Evolutionary conservation across 2,329 filamentous ascomycete species (phyloP).

Genomic region (Fusarium sp.): DNA sequence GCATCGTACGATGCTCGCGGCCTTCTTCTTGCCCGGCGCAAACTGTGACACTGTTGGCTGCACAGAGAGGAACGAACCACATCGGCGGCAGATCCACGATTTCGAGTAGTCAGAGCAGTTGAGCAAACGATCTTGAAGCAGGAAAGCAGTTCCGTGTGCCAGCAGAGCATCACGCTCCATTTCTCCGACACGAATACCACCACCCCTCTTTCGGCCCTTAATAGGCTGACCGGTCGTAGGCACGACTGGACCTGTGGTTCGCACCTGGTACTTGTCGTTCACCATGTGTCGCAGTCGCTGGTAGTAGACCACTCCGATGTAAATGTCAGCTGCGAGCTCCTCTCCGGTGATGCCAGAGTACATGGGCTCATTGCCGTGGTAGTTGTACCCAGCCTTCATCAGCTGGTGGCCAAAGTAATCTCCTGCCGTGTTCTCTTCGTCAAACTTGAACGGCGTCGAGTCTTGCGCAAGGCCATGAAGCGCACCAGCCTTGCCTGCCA

Average conservation of each 20-base stretch:
- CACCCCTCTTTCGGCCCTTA: slow-evolving; percentile 94
- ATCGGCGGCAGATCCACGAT: slow-evolving; percentile 87
- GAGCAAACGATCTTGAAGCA: slow-evolving; percentile 93
- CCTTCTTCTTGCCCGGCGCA: slow-evolving; percentile 67
- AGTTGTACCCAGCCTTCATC: slow-evolving; percentile 95
- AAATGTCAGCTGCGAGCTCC: slow-evolving; percentile 94
- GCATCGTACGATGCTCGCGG: slow-evolving; percentile 77
- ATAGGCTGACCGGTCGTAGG: slow-evolving; percentile 93
- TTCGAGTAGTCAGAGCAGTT: slow-evolving; percentile 96
- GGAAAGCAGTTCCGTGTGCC: slow-evolving; percentile 92
- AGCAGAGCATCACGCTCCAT: slow-evolving; percentile 98
- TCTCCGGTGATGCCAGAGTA: slow-evolving; percentile 97
- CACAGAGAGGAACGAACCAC: slow-evolving; percentile 89
- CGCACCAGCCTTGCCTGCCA: slow-evolving; percentile 93
- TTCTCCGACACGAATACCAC: slow-evolving; percentile 98
- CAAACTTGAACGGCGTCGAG: slow-evolving; percentile 92
- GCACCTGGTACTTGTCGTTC: slow-evolving; percentile 98
- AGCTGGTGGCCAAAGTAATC: slow-evolving; percentile 98
- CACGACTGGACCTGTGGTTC: slow-evolving; percentile 92
- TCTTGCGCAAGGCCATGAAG: slow-evolving; percentile 97
- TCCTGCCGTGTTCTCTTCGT: slow-evolving; percentile 87
- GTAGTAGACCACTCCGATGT: slow-evolving; percentile 97
- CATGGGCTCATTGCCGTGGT: slow-evolving; percentile 98
- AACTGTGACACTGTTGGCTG: slow-evolving; percentile 78
- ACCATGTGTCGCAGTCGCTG: slow-evolving; percentile 99